Percentiles rank a stretch among this genome's conserved stretches.
These are phyloP conservation scores for Alopecurus myosuroides DNA, from an alignment of 176 grass and related monocot species.

Conservation along the genomic window DNA sequence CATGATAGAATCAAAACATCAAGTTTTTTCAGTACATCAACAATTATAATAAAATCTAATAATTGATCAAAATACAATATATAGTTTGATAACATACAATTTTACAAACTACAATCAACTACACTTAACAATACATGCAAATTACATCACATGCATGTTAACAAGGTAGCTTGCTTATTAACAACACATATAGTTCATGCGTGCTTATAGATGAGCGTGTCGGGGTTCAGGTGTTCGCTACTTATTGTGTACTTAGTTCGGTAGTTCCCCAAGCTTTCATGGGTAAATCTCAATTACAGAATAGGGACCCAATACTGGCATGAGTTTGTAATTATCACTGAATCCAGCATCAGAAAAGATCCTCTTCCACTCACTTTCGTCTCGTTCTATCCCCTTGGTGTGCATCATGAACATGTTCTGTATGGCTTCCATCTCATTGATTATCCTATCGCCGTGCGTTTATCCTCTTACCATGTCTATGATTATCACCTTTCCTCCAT, in stretches of 20 bases:
- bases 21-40: too few relatives aligned
- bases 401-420: not conserved
- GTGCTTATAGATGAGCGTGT: not conserved
- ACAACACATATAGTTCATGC: not conserved
- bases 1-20: too few relatives aligned
- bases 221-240: not conserved
- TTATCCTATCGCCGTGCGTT: not conserved
- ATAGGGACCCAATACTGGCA: not conserved
- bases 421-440: not conserved
- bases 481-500: slow-evolving; percentile 38
- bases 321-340: not conserved
- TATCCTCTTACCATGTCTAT: slow-evolving; percentile 28
- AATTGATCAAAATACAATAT: not conserved
- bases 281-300: slow-evolving; percentile 4
- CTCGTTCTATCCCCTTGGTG: not conserved
- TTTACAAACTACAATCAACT: not conserved
- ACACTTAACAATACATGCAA: not conserved
- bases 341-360: not conserved
- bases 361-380: not conserved
- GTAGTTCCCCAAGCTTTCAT: not conserved
- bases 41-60: not conserved
- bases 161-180: not conserved
- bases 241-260: not conserved
- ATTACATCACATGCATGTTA: not conserved
- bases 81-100: not conserved